These are phyloP conservation scores for Citrullus mucosospermus DNA, from an alignment of 306 rosid species.

Conservation along the genomic window DNA sequence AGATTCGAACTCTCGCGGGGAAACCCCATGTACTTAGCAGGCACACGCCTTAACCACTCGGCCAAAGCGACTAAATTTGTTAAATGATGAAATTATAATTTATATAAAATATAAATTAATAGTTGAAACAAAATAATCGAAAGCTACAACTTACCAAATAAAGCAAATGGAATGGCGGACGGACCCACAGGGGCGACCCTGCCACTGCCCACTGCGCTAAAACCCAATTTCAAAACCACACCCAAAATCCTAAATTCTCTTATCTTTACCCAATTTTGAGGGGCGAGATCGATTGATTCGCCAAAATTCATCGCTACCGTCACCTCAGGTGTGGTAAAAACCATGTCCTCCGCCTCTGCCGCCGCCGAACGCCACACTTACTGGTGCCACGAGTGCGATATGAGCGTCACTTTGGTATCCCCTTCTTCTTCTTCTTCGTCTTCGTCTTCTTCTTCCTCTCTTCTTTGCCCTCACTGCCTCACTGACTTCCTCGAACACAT, in stretches of 20 bases:
- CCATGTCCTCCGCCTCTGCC: constrained; percentile 3
- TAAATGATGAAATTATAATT: not conserved
- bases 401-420: constrained; percentile 53
- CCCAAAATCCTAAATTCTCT: not conserved
- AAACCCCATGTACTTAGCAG: constrained; percentile 57
- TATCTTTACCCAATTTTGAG: not conserved
- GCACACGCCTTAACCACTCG: constrained; percentile 49
- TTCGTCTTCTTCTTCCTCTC: constrained; percentile 8
- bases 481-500: constrained; percentile 66
- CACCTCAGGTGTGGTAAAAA: not conserved
- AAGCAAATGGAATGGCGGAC: not conserved
- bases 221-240: not conserved
- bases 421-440: constrained; percentile 11
- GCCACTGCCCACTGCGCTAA: not conserved
- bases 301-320: not conserved
- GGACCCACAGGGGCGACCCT: not conserved
- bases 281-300: not conserved
- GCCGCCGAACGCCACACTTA: constrained; percentile 31
- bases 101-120: not conserved
- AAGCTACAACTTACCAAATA: not conserved
- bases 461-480: constrained; percentile 57
- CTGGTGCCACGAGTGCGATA: constrained; percentile 95
- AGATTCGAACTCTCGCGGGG: constrained; percentile 62
- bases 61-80: constrained; percentile 36
- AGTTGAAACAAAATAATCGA: not conserved